Evolutionary conservation across 768 basidiomycete species (phyloP), one percentile per base, ranked within the genome.

Genomic region (Cyathus striatus): DNA sequence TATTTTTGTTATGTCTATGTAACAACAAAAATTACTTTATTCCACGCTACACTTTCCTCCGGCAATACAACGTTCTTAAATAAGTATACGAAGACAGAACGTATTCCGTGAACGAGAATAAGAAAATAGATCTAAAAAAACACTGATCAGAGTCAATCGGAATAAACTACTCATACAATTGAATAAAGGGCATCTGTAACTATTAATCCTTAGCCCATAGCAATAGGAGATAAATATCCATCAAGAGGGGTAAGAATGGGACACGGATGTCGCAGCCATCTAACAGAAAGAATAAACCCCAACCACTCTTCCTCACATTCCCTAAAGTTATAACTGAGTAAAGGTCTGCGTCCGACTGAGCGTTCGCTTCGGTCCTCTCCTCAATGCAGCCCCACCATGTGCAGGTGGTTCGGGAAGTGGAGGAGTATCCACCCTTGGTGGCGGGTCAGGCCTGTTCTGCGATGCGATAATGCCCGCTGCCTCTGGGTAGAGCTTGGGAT

Each of bases 401-500:
- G n/a, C 41, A 30, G 23, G 16, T 27, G 14, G 18, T 27, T 9
- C 21, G 10, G 41, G 4, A 14, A 17, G 41, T 30, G 25, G 18
- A 12, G 16, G 13, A 14, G 14, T 24, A 14, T 10, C 13, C 38
- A 40, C 16, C 13, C 23, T 6, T n/a, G 41, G 21, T 27, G 41
- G 33, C 42, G 20, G 45, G 17, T 49, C 43, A 6, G 26, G 43
- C 23, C 42, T 47, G 9, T 22, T 48, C 36, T 49, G 48, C 5
- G 48, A 44, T 21, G 43, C 44, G n/a, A 57, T 60, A 12, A 58
- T 45, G 9, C 37, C 39, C 16, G 56, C 55, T 2, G 60, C 58
- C 17, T 60, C 52, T 0, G 58, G 58, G 54, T 62, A 57, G 17
- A 58, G 14, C 3, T 38, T 30, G 0, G 55, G 58, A 21, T 61